phyloP scores from a whole-genome alignment of 169 alveolate species.

The Cryptosporidium sp. region DNA sequence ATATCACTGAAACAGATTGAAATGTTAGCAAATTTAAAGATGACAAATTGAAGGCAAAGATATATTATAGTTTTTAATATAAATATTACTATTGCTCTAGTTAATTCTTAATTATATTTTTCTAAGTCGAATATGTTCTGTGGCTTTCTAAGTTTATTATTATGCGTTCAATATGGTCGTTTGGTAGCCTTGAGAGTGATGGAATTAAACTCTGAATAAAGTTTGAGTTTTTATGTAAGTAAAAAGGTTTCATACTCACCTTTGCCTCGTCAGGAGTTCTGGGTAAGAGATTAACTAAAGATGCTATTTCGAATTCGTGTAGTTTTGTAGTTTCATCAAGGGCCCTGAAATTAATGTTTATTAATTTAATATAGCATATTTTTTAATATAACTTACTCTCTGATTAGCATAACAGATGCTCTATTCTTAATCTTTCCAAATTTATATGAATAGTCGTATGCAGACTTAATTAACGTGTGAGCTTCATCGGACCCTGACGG shows the following conservation, averaged over 20 bases:
- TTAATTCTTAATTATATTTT: neutral
- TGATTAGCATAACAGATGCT: conserved; percentile 84
- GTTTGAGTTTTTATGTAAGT: neutral
- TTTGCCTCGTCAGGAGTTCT: conserved; percentile 89
- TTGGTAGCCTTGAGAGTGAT: conserved; percentile 55
- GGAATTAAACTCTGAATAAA: conserved; percentile 51
- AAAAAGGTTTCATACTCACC: conserved; percentile 24
- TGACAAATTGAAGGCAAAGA: neutral
- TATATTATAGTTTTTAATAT: neutral
- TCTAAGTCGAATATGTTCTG: conserved; percentile 68
- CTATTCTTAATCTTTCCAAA: conserved; percentile 84
- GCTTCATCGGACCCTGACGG: conserved; percentile 62
- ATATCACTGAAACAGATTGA: too few species aligned
- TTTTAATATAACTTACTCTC: conserved; percentile 79
- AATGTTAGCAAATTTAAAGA: neutral
- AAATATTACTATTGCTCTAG: neutral
- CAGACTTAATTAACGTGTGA: conserved; percentile 79
- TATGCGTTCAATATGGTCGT: conserved; percentile 62
- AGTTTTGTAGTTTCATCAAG: conserved; percentile 87
- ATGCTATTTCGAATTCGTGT: conserved; percentile 90
- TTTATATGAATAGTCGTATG: conserved; percentile 84
- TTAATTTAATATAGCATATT: neutral
- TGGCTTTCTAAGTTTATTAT: conserved; percentile 59
- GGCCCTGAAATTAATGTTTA: conserved; percentile 77
- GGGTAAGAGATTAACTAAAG: conserved; percentile 88